Evolutionary conservation across 1,284 basidiomycete genomes (phyloP).

Genomic region (Mycosarcoma maydis): DNA sequence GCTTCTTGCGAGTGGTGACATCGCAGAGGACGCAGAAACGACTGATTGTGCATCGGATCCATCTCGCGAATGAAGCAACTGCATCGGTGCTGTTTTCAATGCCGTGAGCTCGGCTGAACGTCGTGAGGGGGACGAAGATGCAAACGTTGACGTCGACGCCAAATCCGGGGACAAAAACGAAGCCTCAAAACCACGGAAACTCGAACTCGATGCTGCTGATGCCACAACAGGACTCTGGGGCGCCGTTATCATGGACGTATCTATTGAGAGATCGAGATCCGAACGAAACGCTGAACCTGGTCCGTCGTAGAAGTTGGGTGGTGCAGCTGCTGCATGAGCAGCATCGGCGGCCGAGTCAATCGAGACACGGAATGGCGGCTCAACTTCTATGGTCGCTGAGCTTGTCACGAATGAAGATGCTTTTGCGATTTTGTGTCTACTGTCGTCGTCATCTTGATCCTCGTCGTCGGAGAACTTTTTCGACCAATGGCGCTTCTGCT

Average conservation of each 20-base stretch:
- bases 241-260: conserved; percentile 10
- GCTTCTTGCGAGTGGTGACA: conserved; percentile 39
- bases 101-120: conserved; percentile 5
- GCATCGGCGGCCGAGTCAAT: conserved; percentile 56
- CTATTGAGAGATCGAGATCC: conserved; percentile 16
- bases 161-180: conserved; percentile 19
- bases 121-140: conserved; percentile 8
- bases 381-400: not conserved
- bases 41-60: conserved; percentile 29
- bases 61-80: conserved; percentile 21
- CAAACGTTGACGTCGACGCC: conserved; percentile 12
- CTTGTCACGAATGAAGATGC: not conserved
- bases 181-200: conserved; percentile 1
- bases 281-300: conserved; percentile 18
- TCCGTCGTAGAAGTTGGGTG: conserved; percentile 40
- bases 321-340: conserved; percentile 44
- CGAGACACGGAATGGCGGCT: conserved; percentile 50
- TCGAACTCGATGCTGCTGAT: not conserved
- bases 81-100: conserved; percentile 1
- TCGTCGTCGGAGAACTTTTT: conserved; percentile 44
- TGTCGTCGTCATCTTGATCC: conserved; percentile 10
- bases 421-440: not conserved
- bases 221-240: conserved; percentile 12
- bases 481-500: conserved; percentile 45
- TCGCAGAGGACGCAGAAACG: conserved; percentile 27